Base-by-base conservation (phyloP, 352 stramenopile species). In the Globisporangium mamillatum region DNA sequence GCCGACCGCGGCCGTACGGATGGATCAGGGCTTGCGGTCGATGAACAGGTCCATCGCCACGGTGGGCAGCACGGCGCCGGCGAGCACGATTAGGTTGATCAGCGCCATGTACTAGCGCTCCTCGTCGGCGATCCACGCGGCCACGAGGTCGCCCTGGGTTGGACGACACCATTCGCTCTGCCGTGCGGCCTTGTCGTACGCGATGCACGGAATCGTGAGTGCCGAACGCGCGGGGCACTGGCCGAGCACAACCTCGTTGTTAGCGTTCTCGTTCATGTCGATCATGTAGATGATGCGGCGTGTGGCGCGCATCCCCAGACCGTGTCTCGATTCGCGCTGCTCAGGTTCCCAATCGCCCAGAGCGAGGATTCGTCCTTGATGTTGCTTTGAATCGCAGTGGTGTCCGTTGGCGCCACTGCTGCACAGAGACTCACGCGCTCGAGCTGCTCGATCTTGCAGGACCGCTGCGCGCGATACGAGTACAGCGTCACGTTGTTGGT, bases 91-190 rank as follows among this genome's bases (percentile, higher is more conserved):
- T 8, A 78, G 61, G 32, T 68, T 75, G 24, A 72, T 54, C 18
- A 81, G 65, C 25, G 54, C 68, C 60, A 75, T 52, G 36, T 72
- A 69, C 61, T 78, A 69, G 29, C 58, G 55, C 38, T 78, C 62
- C 22, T 81, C 69, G 25, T 77, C 65, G 1, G 50, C 56, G 9
- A 78, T 58, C 75, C 75, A 81, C n/a, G 64, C 67, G 0, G 55
- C 52, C 7, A 81, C 62, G 41, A 78, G 61, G 12, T 62, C 24
- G 55, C 66, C 68, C 5, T 71, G 66, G 10, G 63, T 41, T 3
- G 75, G 72, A 3, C 75, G 72, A 14, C 72, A 78, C 75, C 75
- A 81, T 25, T 76, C 75, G 32, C 63, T 59, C 27, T 73, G 54
- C 0, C 67, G 24, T 14, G 32, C 41, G 1, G 60, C 56, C 27